Percentiles rank a stretch among this genome's conserved stretches.
Evolutionary conservation across 1,284 basidiomycete genomes (phyloP).

Genomic region (Irpex sp.): DNA sequence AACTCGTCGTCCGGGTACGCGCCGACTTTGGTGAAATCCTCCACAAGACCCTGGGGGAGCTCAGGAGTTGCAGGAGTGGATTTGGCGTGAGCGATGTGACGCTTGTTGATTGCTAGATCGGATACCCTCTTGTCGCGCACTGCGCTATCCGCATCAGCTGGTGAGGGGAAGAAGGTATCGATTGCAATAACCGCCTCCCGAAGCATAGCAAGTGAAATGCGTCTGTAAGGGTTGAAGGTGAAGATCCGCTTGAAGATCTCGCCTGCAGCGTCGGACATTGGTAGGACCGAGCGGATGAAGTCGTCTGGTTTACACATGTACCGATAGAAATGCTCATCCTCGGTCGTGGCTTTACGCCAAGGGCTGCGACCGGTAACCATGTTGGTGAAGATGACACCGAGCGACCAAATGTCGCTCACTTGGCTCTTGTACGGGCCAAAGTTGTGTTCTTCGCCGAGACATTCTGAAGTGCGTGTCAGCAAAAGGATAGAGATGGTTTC

Average conservation of each 20-base stretch:
- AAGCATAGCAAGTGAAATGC: slow-evolving; percentile 62
- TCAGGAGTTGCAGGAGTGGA: not conserved
- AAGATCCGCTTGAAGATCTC: slow-evolving; percentile 59
- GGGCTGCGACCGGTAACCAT: slow-evolving; percentile 86
- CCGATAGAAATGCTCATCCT: slow-evolving; percentile 65
- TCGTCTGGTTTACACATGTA: slow-evolving; percentile 58
- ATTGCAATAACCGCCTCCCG: slow-evolving; percentile 53
- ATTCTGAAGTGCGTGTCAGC: slow-evolving; percentile 18
- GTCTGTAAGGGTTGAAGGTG: slow-evolving; percentile 45
- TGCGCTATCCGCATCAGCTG: slow-evolving; percentile 39
- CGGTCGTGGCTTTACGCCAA: slow-evolving; percentile 78
- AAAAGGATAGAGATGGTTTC: not conserved
- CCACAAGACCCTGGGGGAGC: not conserved
- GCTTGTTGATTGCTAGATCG: not conserved
- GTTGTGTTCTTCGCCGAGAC: slow-evolving; percentile 22
- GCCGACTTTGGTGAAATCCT: slow-evolving; percentile 3
- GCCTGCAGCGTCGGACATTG: slow-evolving; percentile 61
- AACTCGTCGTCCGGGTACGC: slow-evolving; percentile 13
- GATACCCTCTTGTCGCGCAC: not conserved
- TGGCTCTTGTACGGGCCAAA: slow-evolving; percentile 19
- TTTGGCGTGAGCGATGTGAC: not conserved
- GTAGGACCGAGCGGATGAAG: slow-evolving; percentile 67
- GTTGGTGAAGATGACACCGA: slow-evolving; percentile 44
- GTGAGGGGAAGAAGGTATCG: slow-evolving; percentile 64
- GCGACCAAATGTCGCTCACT: slow-evolving; percentile 27